phyloP scores from a whole-genome alignment of 148 eudicot genomes.

The Dysphania ambrosioides region DNA sequence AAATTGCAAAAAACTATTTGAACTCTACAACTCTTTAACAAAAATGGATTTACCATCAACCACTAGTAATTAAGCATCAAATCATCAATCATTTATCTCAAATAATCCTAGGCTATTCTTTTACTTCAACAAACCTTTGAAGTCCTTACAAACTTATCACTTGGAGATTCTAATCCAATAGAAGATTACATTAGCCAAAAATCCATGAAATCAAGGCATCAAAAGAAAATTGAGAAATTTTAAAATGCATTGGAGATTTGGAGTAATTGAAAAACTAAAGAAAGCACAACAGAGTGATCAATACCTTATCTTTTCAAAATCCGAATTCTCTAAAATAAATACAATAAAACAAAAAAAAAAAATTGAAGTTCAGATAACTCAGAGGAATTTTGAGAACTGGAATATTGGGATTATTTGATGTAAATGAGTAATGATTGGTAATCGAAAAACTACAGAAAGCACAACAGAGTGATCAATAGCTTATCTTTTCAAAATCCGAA shows the following conservation, averaged over 20 bases:
- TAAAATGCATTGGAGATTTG: too few relatives aligned
- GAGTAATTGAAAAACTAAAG: too few relatives aligned
- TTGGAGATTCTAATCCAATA: not conserved
- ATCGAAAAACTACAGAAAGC: not conserved
- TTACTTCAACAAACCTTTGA: not conserved
- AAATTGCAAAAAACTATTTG: too few relatives aligned
- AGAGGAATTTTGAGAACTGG: too few relatives aligned
- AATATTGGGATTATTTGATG: too few relatives aligned
- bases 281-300: not conserved
- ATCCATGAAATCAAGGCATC: not conserved
- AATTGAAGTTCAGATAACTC: too few relatives aligned
- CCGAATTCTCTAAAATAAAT: too few relatives aligned
- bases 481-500: not conserved
- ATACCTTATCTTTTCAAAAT: not conserved
- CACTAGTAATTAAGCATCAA: not conserved
- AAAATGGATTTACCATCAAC: not conserved
- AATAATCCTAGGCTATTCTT: not conserved
- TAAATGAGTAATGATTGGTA: too few relatives aligned
- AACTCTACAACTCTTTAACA: not conserved
- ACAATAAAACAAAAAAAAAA: too few relatives aligned
- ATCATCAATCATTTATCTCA: not conserved
- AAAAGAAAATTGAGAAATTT: too few relatives aligned
- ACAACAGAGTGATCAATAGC: not conserved
- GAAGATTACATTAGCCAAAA: not conserved
- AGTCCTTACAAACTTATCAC: not conserved